phyloP scores from a whole-genome alignment of 768 basidiomycete genomes.

The Xerocomellus chrysenteron region DNA sequence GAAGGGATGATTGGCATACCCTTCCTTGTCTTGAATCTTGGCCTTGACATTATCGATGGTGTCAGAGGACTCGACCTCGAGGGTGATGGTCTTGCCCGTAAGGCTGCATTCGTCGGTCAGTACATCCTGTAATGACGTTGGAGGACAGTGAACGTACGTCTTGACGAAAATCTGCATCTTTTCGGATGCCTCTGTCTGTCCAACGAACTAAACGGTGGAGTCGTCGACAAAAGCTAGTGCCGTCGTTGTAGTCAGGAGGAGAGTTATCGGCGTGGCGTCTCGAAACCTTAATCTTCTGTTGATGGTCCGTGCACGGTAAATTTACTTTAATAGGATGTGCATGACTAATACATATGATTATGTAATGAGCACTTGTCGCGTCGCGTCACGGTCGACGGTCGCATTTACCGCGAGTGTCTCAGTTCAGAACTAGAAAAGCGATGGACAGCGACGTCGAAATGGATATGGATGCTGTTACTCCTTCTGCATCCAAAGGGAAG shows the following conservation, averaged over 20 bases:
- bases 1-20: slow-evolving; percentile 45
- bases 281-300: slow-evolving; percentile 35
- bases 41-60: slow-evolving; percentile 98
- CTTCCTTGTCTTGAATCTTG: slow-evolving; percentile 97
- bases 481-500: slow-evolving; percentile 58
- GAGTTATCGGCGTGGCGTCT: slow-evolving; percentile 11
- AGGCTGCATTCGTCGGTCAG: slow-evolving; percentile 54
- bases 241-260: slow-evolving; percentile 31
- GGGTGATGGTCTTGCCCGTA: slow-evolving; percentile 98
- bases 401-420: neutral
- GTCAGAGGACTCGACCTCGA: slow-evolving; percentile 96
- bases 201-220: slow-evolving; percentile 89
- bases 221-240: slow-evolving; percentile 85
- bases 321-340: neutral
- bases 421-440: neutral
- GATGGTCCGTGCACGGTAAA: slow-evolving; percentile 46
- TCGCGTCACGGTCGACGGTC: slow-evolving; percentile 13
- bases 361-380: slow-evolving; percentile 17
- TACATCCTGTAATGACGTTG: neutral
- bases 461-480: slow-evolving; percentile 40
- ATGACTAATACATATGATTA: slow-evolving; percentile 18
- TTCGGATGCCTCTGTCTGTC: slow-evolving; percentile 79
- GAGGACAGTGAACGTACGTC: slow-evolving; percentile 55
- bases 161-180: slow-evolving; percentile 99
- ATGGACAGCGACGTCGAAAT: slow-evolving; percentile 62